Evolutionary conservation across 768 basidiomycete genomes (phyloP), one percentile per base, ranked within the genome.

Genomic region (Xerocomellus intermedius): DNA sequence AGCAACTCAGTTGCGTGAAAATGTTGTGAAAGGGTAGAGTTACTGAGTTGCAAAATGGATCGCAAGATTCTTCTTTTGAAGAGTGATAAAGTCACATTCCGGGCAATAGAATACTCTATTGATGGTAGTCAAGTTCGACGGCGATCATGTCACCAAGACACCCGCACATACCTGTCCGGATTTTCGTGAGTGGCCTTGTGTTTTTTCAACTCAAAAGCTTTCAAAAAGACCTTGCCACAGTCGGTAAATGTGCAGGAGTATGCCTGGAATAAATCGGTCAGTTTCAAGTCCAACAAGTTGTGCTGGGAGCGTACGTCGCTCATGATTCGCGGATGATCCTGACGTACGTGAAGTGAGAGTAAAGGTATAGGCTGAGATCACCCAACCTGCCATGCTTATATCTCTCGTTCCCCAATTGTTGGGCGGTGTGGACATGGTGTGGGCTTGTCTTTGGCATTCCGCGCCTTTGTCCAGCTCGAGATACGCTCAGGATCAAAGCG

Each of bases 11-110:
- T 2, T 8, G 4, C 1, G 6, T 10, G 21, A 21, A 17, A n/a
- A 38, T 2, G 12, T 28, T 0, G 16, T 8, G 12, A 22, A 37
- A 9, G 9, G 19, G 21, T 24, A 12, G 12, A 48, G 65, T 22
- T 39, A 62, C 69, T 69, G 69, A 39, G 17, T 54, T 5, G 54
- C 48, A 2, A 50, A 13, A 46, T 70, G 69, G 8, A 71, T 58
- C 1, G 3, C 9, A 0, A 69, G 57, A 24, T 48, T 59, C 51
- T 49, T 69, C 54, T 63, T 71, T n/a, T 48, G 47, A 8, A 60
- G 42, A 13, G 61, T 61, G 19, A 54, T 55, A 30, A 65, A 69
- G 0, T 43, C 39, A 24, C 69, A 69, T 10, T 21, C 0, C 4
- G 61, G 8, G 50, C 67, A 71, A 24, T 41, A 41, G 26, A 60